Evolutionary conservation across 2,329 filamentous ascomycete genomes (phyloP), one percentile per base, ranked within the genome.

Genomic region (Neobulgaria alba): DNA sequence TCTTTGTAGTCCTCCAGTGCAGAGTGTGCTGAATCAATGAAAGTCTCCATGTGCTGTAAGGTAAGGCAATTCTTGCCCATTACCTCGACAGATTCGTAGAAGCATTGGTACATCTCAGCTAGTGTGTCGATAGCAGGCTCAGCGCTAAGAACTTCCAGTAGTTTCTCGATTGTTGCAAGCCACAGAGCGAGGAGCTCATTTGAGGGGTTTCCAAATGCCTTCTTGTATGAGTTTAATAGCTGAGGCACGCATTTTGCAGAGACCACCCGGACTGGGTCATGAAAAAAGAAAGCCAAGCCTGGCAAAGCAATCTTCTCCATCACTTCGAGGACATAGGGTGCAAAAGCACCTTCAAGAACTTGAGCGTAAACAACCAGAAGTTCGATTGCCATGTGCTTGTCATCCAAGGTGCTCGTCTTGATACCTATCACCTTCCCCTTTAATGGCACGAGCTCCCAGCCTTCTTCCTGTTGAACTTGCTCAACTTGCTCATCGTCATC

Each of bases 341-440:
- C 88, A 60, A 98, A 98, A 20, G 85, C 78, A 16, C 75, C 87
- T 61, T 95, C 87, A n/a, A 98, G 74, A 18, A 95, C 89, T 61
- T 95, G 88, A 2, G 92, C 90, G 59, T 98, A 98, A 47, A 98
- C 90, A 34, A 94, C 89, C 46, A 98, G 83, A 39, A 98, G 78
- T 65, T 98, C 92, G 50, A 98, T 96, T n/a, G 92, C 92, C 76
- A 95, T 95, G 63, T 96, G 89, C 71, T 98, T 98, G 66, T 98
- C 92, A 56, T 98, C 92, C 63, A 98, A 81, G 8, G 85, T 86
- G 61, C 87, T 95, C 5, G 92, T 98, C 67, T 89, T 88, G 67
- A 98, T 98, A 50, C 92, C 92, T 57, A 98, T 95, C 64, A 95
- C 86, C 69, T 96, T 96, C 51, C 92, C 92, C 66, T 95, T 95